Evolutionary conservation across 768 basidiomycete species (phyloP).

Genomic region (Sporobolomyces roseus): DNA sequence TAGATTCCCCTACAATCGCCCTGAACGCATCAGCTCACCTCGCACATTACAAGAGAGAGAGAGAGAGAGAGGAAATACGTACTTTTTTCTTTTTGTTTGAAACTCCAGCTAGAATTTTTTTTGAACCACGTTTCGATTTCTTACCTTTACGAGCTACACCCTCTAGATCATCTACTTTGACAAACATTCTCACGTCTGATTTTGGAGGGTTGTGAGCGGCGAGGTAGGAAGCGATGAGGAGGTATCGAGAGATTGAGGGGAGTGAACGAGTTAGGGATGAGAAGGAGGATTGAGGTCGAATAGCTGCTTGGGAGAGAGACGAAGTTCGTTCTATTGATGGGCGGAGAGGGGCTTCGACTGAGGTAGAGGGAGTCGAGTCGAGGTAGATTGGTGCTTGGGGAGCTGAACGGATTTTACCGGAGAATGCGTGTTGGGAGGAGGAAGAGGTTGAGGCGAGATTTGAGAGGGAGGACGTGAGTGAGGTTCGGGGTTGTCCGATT

Average conservation of each 20-base stretch:
- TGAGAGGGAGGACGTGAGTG: background rate
- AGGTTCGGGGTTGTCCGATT: conserved; percentile 15
- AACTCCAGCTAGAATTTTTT: background rate
- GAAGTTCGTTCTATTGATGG: background rate
- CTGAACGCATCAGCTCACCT: background rate
- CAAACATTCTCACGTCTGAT: conserved; percentile 50
- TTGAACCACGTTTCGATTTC: conserved; percentile 5
- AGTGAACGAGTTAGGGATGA: conserved; percentile 24
- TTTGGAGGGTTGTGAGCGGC: conserved; percentile 50
- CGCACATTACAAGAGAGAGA: background rate
- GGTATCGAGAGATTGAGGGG: conserved; percentile 43
- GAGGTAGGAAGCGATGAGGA: conserved; percentile 49
- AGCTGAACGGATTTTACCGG: background rate
- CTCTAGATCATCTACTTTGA: conserved; percentile 43
- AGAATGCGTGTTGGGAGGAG: background rate
- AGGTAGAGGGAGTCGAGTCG: background rate
- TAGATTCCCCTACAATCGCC: conserved; percentile 1
- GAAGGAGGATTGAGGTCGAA: background rate
- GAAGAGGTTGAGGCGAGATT: background rate
- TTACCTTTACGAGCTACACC: conserved; percentile 33
- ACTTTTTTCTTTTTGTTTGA: conserved; percentile 24
- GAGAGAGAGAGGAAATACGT: background rate
- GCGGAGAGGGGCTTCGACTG: background rate
- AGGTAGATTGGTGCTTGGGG: conserved; percentile 6
- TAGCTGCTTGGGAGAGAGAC: background rate